A percentile compares a stretch with the other conserved stretches of the same genome.
Evolutionary conservation across 164 flowering plant species (phyloP).

Genomic region (Liquidambar formosana): DNA sequence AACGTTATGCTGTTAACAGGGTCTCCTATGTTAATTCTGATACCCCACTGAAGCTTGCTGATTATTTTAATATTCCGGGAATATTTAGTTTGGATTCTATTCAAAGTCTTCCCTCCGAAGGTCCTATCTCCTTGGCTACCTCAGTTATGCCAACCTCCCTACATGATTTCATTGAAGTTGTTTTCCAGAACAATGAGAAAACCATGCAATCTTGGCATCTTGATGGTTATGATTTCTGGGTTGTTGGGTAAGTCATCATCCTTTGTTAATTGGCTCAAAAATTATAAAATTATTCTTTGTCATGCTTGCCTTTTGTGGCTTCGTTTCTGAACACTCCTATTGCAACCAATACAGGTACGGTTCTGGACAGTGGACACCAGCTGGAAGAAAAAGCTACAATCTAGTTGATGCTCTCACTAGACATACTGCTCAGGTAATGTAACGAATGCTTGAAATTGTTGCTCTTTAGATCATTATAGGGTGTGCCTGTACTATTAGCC

Average conservation of each 20-base stretch:
- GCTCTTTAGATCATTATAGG: too few relatives aligned
- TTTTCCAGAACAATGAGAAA: conserved; percentile 61
- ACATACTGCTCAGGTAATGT: conserved; percentile 61
- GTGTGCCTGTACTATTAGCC: too few relatives aligned
- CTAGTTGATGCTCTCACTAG: conserved; percentile 59
- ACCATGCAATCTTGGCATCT: conserved; percentile 65
- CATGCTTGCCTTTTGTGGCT: background rate
- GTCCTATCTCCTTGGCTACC: conserved; percentile 38
- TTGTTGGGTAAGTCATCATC: conserved; percentile 49
- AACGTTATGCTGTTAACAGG: conserved; percentile 56
- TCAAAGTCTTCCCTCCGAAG: conserved; percentile 37
- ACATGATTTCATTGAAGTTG: conserved; percentile 61
- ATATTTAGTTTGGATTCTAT: conserved; percentile 41
- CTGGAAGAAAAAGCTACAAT: conserved; percentile 43
- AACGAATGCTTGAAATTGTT: background rate
- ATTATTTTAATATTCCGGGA: conserved; percentile 57
- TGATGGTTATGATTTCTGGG: conserved; percentile 77
- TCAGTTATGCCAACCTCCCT: conserved; percentile 43
- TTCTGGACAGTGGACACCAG: conserved; percentile 46
- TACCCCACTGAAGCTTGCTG: conserved; percentile 74
- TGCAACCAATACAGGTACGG: conserved; percentile 41
- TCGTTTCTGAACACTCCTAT: background rate
- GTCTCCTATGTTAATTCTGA: conserved; percentile 53
- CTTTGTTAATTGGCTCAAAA: background rate
- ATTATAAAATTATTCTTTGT: background rate